Evolutionary conservation across 345 rosid species (phyloP), one percentile per base, ranked within the genome.

Genomic region (Trapa bicornis): DNA sequence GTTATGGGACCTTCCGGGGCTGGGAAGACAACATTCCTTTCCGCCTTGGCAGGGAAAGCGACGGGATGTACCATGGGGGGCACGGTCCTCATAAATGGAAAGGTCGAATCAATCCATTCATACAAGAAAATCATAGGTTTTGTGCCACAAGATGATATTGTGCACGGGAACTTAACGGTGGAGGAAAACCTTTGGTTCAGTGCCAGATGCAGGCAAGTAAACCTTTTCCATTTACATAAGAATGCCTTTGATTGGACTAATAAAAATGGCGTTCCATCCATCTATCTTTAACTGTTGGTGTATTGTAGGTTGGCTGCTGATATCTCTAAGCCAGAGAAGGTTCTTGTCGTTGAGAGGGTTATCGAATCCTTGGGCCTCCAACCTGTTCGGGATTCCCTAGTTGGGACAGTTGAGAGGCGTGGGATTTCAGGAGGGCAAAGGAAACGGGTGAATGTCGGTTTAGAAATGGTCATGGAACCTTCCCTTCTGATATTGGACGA

Each of bases 391-490:
- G 93, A 93, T 76, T 90, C 96, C 73, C 81, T 88, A 2, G 97
- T 93, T 54, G 98, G 98, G 76, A 93, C 98, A 29, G 97, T 93
- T 69, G 98, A 87, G 79, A 88, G 86, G 80, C 82, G 98, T 76
- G 97, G 97, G 73, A 95, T 95, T 68, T 95, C 99, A 33, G 99
- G 99, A 72, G 99, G 99, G 66, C 99, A 95, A 77, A 91, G 96
- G 76, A 95, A 95, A 82, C 80, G 99, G 71, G 96, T 95, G 65
- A 95, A 95, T 69, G 99, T 95, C 5, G 99, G 99, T 74, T 86
- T 95, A 70, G 99, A 95, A 80, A 95, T 95, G 99, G 97, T 95
- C 61, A 95, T 95, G 99, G 97, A 95, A 71, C 99, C 99, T 82
- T 95, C 99, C 66, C 91, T 95, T 74, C 77, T 95, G 58, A 91